Evolutionary conservation across 1,139 yeast species (phyloP).

Genomic region (Zygosaccharomyces pseudobailii): DNA sequence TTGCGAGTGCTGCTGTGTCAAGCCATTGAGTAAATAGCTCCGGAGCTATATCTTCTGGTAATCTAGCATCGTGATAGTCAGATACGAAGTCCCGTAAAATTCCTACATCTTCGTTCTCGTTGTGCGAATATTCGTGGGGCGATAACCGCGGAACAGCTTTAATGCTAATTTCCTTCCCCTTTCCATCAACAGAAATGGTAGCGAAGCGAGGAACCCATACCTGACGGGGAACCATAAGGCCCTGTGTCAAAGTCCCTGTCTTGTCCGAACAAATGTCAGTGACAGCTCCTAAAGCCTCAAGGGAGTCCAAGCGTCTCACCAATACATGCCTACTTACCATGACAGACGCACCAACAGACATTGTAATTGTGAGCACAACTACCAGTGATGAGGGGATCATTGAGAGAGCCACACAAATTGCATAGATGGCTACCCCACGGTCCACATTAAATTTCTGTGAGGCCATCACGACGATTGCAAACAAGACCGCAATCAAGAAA

Average conservation of each 20-base stretch:
- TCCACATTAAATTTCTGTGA: slow-evolving; percentile 86
- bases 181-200: slow-evolving; percentile 52
- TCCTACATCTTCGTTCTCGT: slow-evolving; percentile 47
- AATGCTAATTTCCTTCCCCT: slow-evolving; percentile 65
- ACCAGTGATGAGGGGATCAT: slow-evolving; percentile 98
- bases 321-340: slow-evolving; percentile 95
- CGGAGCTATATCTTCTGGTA: slow-evolving; percentile 36
- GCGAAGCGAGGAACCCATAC: slow-evolving; percentile 82
- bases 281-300: slow-evolving; percentile 93
- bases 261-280: slow-evolving; percentile 94
- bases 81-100: slow-evolving; percentile 44
- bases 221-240: slow-evolving; percentile 88
- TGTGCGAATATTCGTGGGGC: slow-evolving; percentile 48
- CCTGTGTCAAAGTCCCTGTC: slow-evolving; percentile 93
- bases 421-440: slow-evolving; percentile 91
- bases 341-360: slow-evolving; percentile 91
- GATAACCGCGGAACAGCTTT: slow-evolving; percentile 35
- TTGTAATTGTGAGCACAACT: slow-evolving; percentile 91
- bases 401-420: slow-evolving; percentile 95
- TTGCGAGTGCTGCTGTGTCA: slow-evolving; percentile 76
- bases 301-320: slow-evolving; percentile 87
- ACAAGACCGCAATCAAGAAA: slow-evolving; percentile 71
- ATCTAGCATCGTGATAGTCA: slow-evolving; percentile 39
- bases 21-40: slow-evolving; percentile 50
- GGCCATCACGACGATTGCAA: slow-evolving; percentile 81